Percentiles rank a stretch among this genome's conserved stretches.
phyloP scores from a whole-genome alignment of 805 yeast species.

The Yamadazyma olivae region DNA sequence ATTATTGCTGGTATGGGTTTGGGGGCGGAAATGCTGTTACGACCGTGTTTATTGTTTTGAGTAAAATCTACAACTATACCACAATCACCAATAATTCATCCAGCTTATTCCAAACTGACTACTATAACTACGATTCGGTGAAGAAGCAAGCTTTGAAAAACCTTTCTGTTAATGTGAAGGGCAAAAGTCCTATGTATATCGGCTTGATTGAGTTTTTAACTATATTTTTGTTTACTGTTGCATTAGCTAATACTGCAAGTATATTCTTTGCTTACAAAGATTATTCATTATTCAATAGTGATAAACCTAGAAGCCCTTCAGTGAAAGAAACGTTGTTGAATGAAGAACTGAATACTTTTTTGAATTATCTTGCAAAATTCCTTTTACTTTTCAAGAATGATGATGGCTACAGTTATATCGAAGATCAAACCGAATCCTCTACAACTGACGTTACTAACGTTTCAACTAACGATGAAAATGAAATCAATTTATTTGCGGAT shows the following conservation, averaged over 20 bases:
- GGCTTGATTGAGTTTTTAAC: slow-evolving; percentile 2
- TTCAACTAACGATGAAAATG: slow-evolving; percentile 3
- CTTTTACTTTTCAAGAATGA: slow-evolving; percentile 9
- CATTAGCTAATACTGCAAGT: slow-evolving; percentile 16
- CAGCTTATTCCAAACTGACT: slow-evolving; percentile 32
- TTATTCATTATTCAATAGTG: slow-evolving; percentile 32
- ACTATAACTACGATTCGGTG: slow-evolving; percentile 30
- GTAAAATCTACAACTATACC: slow-evolving; percentile 24
- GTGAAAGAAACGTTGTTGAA: slow-evolving; percentile 12
- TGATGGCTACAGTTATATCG: slow-evolving; percentile 18
- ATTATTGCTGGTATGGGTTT: slow-evolving; percentile 27
- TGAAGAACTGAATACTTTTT: slow-evolving; percentile 1
- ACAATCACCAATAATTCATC: slow-evolving; percentile 26
- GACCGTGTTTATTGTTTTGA: slow-evolving; percentile 10
- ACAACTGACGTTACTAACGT: slow-evolving; percentile 12
- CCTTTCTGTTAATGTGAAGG: neutral
- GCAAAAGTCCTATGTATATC: neutral
- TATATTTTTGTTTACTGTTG: slow-evolving; percentile 10
- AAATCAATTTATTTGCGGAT: slow-evolving; percentile 13
- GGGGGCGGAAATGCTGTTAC: slow-evolving; percentile 22
- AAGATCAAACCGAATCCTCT: slow-evolving; percentile 19
- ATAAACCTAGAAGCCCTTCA: slow-evolving; percentile 24
- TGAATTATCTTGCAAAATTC: neutral
- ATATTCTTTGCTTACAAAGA: slow-evolving; percentile 16
- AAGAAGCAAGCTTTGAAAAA: slow-evolving; percentile 11